Evolutionary conservation across 2,329 filamentous ascomycete genomes (phyloP), one percentile per base, ranked within the genome.

Genomic region (Tolypocladium nubicola): DNA sequence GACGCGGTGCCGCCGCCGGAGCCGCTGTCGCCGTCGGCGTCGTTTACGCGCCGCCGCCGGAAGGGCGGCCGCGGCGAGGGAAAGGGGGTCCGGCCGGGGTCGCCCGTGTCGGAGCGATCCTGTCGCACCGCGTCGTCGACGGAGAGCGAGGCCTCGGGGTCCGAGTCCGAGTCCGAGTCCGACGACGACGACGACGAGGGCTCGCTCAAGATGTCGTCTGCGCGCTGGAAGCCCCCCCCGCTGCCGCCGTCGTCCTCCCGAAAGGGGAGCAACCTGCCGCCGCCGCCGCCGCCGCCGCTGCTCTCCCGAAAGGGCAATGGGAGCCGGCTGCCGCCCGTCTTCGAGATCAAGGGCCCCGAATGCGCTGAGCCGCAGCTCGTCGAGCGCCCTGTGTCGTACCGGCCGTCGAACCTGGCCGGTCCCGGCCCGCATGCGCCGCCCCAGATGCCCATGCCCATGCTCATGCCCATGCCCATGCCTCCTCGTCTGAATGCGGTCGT

Each of bases 1-100:
- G 66, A 61, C 30, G 60, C 63, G 14, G 58, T 61, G 26, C 61
- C 63, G 10, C 56, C 63, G 10, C 56, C 57, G 33, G 45, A 52
- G 13, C n/a, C 50, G 50, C 16, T 7, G 47, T 11, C 16, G 26
- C 26, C 13, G 30, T 13, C 30, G 47, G 13, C 19, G 19, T 21
- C 30, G 30, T 21, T 7, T 14, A 21, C 19, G 30, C 19, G 47
- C 47, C 26, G 30, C 4, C 30, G 19, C 8, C 35, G 30, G 3
- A 35, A 30, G 16, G 47, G 47, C 47, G 30, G 47, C 9, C 30
- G 47, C 10, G 47, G 30, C 9, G 33, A 35, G 7, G 16, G 26
- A 3, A n/a, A 35, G 16, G 14, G 1, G 11, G 47, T 33, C 14
- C 13, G 54, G 21, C 13, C n/a, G 23, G 35, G 30, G 11, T 38